Percentiles rank a stretch among this genome's conserved stretches.
Conservation (phyloP, 805 yeast genomes). For the Candida taoyuanica region DNA sequence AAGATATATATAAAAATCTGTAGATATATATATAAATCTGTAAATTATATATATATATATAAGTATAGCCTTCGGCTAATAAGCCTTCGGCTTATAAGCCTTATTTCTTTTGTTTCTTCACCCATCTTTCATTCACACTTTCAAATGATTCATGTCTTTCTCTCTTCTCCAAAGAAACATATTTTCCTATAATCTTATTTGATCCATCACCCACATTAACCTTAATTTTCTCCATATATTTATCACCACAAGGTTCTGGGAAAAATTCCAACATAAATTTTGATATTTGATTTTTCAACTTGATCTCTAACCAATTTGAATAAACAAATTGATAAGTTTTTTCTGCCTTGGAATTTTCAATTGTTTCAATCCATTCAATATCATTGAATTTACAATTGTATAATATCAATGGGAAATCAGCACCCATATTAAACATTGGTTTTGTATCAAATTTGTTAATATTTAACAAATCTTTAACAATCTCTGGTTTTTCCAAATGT, state of each 20-base stretch:
- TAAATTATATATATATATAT: no score
- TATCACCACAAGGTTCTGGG: slow-evolving; percentile 3
- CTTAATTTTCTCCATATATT: slow-evolving; percentile 11
- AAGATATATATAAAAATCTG: no score
- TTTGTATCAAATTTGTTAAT: slow-evolving; percentile 51
- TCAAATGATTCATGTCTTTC: slow-evolving; percentile 62
- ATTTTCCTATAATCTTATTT: slow-evolving; percentile 54
- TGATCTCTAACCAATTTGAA: slow-evolving; percentile 51
- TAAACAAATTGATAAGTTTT: slow-evolving; percentile 41
- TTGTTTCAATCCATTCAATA: slow-evolving; percentile 54
- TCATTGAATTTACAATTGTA: slow-evolving; percentile 75
- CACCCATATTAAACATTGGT: slow-evolving; percentile 86
- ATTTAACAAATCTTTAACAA: slow-evolving; percentile 58
- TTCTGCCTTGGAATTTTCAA: slow-evolving; percentile 34
- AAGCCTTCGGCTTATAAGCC: not conserved
- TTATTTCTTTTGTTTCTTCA: slow-evolving; percentile 32
- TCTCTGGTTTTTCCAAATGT: slow-evolving; percentile 53
- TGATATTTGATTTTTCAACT: slow-evolving; percentile 51
- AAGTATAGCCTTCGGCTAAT: not conserved
- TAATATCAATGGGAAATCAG: slow-evolving; percentile 80
- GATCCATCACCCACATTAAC: slow-evolving; percentile 76
- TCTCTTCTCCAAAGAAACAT: slow-evolving; percentile 55
- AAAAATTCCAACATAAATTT: slow-evolving; percentile 24
- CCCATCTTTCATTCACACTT: slow-evolving; percentile 60
- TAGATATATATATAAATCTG: no score